Conservation (phyloP, 371 early-diverging fungal species). For the Mortierella sp. region DNA sequence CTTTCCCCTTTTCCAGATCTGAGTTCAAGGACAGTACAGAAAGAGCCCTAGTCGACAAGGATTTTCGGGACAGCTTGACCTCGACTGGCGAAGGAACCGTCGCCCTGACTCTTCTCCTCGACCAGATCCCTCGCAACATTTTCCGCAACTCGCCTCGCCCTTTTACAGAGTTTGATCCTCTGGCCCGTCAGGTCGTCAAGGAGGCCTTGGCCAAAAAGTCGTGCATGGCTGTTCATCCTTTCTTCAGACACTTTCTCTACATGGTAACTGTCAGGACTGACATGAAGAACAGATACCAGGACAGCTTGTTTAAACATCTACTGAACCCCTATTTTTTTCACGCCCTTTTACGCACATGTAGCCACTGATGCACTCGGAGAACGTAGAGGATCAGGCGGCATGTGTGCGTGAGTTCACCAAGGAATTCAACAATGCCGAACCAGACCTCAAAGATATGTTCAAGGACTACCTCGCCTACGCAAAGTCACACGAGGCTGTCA, state of each 20-base stretch:
- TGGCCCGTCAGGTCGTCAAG: constrained; percentile 61
- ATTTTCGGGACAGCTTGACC: constrained; percentile 30
- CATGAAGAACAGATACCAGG: too few relatives aligned
- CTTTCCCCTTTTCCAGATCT: constrained; percentile 15
- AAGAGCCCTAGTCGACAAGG: constrained; percentile 34
- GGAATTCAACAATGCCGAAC: constrained; percentile 52
- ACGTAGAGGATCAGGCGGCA: constrained; percentile 63
- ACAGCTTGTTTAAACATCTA: too few relatives aligned
- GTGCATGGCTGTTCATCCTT: constrained; percentile 62
- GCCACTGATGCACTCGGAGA: constrained; percentile 74
- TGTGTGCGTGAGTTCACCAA: constrained; percentile 61
- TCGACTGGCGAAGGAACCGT: constrained; percentile 58
- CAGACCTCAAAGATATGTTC: constrained; percentile 55
- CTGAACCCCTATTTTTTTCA: background rate
- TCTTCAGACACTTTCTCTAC: constrained; percentile 64
- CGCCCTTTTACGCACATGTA: background rate
- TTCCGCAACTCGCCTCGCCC: constrained; percentile 63
- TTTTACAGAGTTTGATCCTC: constrained; percentile 62
- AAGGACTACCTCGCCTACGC: constrained; percentile 58
- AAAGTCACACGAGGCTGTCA: constrained; percentile 61
- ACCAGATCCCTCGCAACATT: constrained; percentile 73
- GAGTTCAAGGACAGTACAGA: constrained; percentile 44
- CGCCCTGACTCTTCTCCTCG: constrained; percentile 64
- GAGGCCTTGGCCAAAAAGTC: constrained; percentile 60
- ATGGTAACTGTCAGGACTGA: constrained; percentile 47